These are phyloP conservation scores for Pinus albicaulis DNA, from an alignment of 75 land plant genomes.

Conservation along the genomic window DNA sequence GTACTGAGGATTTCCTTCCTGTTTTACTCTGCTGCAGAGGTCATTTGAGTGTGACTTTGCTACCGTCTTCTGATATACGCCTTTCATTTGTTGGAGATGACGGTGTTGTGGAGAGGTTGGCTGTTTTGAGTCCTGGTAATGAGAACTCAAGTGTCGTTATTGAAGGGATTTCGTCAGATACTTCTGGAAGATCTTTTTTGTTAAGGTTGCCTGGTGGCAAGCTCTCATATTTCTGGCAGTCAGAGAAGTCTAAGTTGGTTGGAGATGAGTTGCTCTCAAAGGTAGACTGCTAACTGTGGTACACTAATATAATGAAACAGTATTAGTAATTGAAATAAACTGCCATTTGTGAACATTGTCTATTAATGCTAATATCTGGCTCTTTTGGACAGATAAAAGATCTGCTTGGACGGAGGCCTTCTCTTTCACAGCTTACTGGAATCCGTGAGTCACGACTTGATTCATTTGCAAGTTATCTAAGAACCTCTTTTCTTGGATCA, in stretches of 20 bases:
- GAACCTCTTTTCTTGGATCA: conserved; percentile 55
- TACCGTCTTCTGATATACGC: conserved; percentile 87
- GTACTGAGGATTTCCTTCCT: neutral
- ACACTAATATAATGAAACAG: neutral
- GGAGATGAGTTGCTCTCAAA: conserved; percentile 67
- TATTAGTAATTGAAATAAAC: neutral
- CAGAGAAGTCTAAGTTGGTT: conserved; percentile 66
- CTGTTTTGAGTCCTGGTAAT: conserved; percentile 30
- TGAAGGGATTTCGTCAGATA: conserved; percentile 62
- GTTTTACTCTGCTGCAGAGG: conserved; percentile 54
- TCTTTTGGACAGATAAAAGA: conserved; percentile 70
- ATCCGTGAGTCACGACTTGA: conserved; percentile 78
- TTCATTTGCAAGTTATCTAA: conserved; percentile 67
- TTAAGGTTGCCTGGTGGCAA: conserved; percentile 38
- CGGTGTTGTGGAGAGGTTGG: conserved; percentile 63
- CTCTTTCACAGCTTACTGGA: conserved; percentile 78
- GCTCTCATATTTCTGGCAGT: conserved; percentile 72
- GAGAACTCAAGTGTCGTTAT: conserved; percentile 36
- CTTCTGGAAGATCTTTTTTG: conserved; percentile 74
- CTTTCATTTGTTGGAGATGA: conserved; percentile 74
- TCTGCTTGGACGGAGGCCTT: conserved; percentile 60
- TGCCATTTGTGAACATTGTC: neutral
- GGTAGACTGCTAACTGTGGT: conserved; percentile 33
- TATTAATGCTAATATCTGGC: conserved; percentile 4
- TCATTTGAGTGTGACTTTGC: conserved; percentile 57